These are phyloP conservation scores for Podospora sp. DNA, from an alignment of 495 filamentous ascomycete genomes.

Conservation along the genomic window DNA sequence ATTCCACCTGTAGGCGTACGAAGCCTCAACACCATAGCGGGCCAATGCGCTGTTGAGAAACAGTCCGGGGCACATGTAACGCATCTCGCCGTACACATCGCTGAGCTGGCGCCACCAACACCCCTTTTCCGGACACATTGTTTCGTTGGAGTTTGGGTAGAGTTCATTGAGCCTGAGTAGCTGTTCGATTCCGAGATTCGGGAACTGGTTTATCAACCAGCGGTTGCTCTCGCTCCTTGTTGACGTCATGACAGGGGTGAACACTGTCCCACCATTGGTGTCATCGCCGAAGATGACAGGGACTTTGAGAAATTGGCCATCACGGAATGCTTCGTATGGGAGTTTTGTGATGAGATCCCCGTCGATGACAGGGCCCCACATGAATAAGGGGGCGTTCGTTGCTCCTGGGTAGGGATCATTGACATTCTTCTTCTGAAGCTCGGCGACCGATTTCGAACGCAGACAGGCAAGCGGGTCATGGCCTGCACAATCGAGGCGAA, in stretches of 20 bases:
- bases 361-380: constrained; percentile 61
- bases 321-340: constrained; percentile 59
- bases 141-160: constrained; percentile 61
- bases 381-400: constrained; percentile 48
- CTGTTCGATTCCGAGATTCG: constrained; percentile 55
- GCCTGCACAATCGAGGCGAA: constrained; percentile 55
- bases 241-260: constrained; percentile 56
- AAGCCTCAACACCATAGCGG: constrained; percentile 38
- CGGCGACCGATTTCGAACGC: constrained; percentile 49
- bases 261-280: constrained; percentile 71
- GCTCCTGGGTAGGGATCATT: constrained; percentile 56
- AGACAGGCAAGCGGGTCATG: constrained; percentile 59
- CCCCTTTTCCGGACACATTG: constrained; percentile 45
- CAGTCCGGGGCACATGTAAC: constrained; percentile 72
- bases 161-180: constrained; percentile 57
- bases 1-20: constrained; percentile 69
- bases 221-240: constrained; percentile 49
- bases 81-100: constrained; percentile 69
- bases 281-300: constrained; percentile 72
- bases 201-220: constrained; percentile 68
- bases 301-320: constrained; percentile 66
- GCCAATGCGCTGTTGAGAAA: constrained; percentile 54
- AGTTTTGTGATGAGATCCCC: constrained; percentile 59
- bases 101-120: constrained; percentile 63
- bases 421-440: constrained; percentile 57